phyloP scores from a whole-genome alignment of 148 eudicot species.

The Silene uniflora region DNA sequence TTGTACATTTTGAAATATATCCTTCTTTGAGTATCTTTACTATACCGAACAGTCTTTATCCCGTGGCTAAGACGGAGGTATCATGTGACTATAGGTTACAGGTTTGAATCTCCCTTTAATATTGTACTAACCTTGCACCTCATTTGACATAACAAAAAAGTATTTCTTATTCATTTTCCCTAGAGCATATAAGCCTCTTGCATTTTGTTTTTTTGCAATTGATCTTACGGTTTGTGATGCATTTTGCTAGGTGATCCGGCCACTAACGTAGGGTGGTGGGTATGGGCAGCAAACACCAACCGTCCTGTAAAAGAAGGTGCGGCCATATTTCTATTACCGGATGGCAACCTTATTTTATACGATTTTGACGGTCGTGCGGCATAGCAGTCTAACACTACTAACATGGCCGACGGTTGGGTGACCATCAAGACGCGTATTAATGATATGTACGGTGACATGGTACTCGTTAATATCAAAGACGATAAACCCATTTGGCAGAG shows the following conservation, averaged over 20 bases:
- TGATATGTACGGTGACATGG: slow-evolving; percentile 3
- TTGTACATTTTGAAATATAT: no score
- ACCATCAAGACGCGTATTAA: background rate
- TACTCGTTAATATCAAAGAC: background rate
- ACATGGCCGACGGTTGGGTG: background rate
- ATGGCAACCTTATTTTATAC: slow-evolving; percentile 1
- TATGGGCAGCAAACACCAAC: slow-evolving; percentile 13
- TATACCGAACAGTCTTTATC: no score
- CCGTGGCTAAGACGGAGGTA: no score
- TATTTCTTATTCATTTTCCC: no score
- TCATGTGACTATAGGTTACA: no score
- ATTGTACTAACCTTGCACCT: no score
- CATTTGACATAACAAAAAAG: no score
- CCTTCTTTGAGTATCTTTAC: no score
- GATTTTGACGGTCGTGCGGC: background rate
- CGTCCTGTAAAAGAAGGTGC: background rate
- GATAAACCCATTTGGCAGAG: slow-evolving; percentile 4
- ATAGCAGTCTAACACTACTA: slow-evolving; percentile 10
- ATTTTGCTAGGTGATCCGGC: background rate
- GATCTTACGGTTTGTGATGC: background rate
- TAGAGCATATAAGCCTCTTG: no score
- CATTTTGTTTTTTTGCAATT: background rate
- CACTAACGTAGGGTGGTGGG: background rate
- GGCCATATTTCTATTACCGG: slow-evolving; percentile 2
- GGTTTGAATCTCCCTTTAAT: no score